phyloP scores from a whole-genome alignment of 352 stramenopile genomes.

The Thalassiosira exigua region DNA sequence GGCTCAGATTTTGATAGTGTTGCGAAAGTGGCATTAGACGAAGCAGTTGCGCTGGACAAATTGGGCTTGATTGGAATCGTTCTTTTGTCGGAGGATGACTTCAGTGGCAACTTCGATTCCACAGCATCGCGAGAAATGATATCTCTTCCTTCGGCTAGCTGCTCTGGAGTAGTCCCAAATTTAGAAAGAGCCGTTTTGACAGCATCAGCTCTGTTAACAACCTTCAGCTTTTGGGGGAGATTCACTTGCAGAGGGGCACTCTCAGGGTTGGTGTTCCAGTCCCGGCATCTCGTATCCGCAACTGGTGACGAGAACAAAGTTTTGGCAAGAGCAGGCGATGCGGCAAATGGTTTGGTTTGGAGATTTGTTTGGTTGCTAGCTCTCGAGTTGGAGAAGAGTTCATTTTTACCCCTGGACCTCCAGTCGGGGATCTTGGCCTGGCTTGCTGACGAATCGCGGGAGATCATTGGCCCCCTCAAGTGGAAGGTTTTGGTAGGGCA shows the following conservation, averaged over 20 bases:
- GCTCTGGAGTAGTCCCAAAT: conserved; percentile 78
- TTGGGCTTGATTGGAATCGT: no score
- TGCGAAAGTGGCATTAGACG: no score
- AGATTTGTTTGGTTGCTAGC: conserved; percentile 4
- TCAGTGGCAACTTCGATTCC: conserved; percentile 51
- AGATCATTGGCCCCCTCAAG: conserved; percentile 15
- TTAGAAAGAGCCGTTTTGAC: conserved; percentile 59
- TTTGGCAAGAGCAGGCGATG: conserved; percentile 36
- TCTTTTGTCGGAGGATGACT: no score
- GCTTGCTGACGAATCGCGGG: conserved; percentile 6
- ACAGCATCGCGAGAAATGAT: conserved; percentile 47
- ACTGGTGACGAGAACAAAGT: conserved; percentile 54
- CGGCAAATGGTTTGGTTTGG: conserved; percentile 2
- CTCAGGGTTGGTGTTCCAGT: conserved; percentile 6
- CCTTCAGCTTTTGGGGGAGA: conserved; percentile 60
- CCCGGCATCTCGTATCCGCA: conserved; percentile 7
- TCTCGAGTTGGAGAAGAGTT: conserved; percentile 42
- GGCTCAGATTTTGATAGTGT: no score
- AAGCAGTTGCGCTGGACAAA: no score
- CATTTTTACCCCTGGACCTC: conserved; percentile 54
- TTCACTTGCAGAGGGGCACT: conserved; percentile 37
- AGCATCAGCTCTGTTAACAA: conserved; percentile 59
- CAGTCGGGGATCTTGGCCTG: conserved; percentile 38
- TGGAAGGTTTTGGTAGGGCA: conserved; percentile 35
- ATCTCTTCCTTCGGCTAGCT: conserved; percentile 51